These are phyloP conservation scores for Blastobotrys americana DNA, from an alignment of 805 yeast species.

Conservation along the genomic window DNA sequence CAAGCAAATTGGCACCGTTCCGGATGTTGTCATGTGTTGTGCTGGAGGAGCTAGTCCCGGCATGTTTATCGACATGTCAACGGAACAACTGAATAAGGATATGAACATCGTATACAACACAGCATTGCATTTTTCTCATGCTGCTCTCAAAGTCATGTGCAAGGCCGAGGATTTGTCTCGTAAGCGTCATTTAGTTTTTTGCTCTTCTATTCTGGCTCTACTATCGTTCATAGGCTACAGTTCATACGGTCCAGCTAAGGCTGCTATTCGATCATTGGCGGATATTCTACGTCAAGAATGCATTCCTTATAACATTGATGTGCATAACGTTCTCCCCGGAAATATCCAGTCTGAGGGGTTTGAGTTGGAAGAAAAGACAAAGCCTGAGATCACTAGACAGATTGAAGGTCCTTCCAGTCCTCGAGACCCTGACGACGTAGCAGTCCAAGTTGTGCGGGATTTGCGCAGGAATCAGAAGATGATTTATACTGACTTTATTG, in stretches of 20 bases:
- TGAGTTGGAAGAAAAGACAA: slow-evolving; percentile 68
- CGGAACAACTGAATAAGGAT: slow-evolving; percentile 53
- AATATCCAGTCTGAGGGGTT: slow-evolving; percentile 87
- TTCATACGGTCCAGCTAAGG: slow-evolving; percentile 84
- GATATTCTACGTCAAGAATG: slow-evolving; percentile 79
- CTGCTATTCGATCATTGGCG: slow-evolving; percentile 70
- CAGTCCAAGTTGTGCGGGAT: slow-evolving; percentile 48
- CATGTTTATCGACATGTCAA: slow-evolving; percentile 59
- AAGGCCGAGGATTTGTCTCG: slow-evolving; percentile 2
- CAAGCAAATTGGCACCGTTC: slow-evolving; percentile 34
- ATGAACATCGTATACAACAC: slow-evolving; percentile 66
- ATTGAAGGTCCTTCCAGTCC: slow-evolving; percentile 84
- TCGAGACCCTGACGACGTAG: slow-evolving; percentile 59
- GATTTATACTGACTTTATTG: slow-evolving; percentile 74
- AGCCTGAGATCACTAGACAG: slow-evolving; percentile 71
- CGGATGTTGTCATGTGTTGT: slow-evolving; percentile 75
- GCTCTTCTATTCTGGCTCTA: slow-evolving; percentile 72
- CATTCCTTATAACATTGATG: slow-evolving; percentile 55
- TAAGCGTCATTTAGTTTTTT: slow-evolving; percentile 49
- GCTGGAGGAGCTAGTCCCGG: slow-evolving; percentile 85
- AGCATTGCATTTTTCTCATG: slow-evolving; percentile 64
- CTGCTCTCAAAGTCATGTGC: slow-evolving; percentile 34
- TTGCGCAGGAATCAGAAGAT: slow-evolving; percentile 62
- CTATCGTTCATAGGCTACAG: slow-evolving; percentile 88
- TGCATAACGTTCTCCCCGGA: slow-evolving; percentile 79